These are phyloP conservation scores for Salix arbutifolia DNA, from an alignment of 345 rosid genomes.

Conservation along the genomic window DNA sequence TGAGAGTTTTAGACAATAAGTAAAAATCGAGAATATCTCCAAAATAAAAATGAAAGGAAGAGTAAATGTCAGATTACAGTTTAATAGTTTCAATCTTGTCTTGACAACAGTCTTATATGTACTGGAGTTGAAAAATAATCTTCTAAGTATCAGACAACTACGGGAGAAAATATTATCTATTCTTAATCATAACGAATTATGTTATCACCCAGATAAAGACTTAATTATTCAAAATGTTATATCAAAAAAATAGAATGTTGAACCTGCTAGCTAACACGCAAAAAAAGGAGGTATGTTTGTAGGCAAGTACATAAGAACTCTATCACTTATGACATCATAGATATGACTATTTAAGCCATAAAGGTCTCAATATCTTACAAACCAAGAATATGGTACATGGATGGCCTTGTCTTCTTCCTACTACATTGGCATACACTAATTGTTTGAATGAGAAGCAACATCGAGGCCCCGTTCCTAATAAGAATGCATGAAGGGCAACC, in stretches of 20 bases:
- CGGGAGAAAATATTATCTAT: neutral
- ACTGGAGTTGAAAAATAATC: too few relatives aligned
- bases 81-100: neutral
- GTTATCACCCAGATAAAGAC: too few relatives aligned
- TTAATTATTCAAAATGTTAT: too few relatives aligned
- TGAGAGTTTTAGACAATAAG: neutral
- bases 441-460: conserved; percentile 1
- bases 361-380: neutral
- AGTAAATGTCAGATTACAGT: neutral
- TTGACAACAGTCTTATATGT: neutral
- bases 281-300: neutral
- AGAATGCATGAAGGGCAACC: conserved; percentile 1
- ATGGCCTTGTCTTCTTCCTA: neutral
- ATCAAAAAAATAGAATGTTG: too few relatives aligned
- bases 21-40: neutral
- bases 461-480: neutral
- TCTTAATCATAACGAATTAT: too few relatives aligned
- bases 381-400: conserved; percentile 1
- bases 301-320: neutral
- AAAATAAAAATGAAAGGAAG: neutral
- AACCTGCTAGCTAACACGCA: too few relatives aligned
- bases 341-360: conserved; percentile 8
- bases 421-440: neutral
- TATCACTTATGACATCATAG: neutral
- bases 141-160: neutral